Base-by-base conservation (phyloP, 345 rosid genomes). In the Xanthoceras sorbifolium region DNA sequence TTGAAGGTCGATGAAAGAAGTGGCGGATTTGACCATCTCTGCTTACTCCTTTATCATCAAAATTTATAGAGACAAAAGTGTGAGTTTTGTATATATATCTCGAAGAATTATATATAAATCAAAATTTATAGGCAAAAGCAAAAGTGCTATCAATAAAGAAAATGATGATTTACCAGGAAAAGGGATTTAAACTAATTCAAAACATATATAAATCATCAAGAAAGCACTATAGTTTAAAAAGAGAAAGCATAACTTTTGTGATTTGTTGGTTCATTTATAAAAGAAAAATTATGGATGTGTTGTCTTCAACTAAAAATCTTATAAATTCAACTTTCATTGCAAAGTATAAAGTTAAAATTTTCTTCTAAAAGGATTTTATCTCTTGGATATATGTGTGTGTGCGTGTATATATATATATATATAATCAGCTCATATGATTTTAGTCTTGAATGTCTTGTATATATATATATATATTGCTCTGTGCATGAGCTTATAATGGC, bases 1-100 rank as follows among this genome's bases (percentile, higher is more conserved):
- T 94, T 17, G 97, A 93, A 9, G 98, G 98, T 68, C 96, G 85
- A 71, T 94, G 98, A 76, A 94, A 94, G 81, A 93, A 94, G 75
- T 94, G 98, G 10, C 98, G 84, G 75, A 90, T 83, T 82, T 91
- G 98, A 7, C 98, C 98, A 70, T 91, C 98, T 64, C 80, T 89
- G 88, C 88, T 91, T 44, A 90, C 91, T 79, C 99, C 99, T 94
- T 77, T 79, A 74, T 62, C 44, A 62, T 66, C 6, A 54, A 59
- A 71, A 61, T 20, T 55, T 34, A 23, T 25, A 59, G 12, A 12
- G 12, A 12, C 29, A 71, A 69, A 66, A 31, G 32, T 31, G 50
- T 25, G 69, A n/a, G n/a, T n/a, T n/a, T 29, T 62, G 17, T 57
- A 36, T 36, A 34, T 34, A 34, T 34, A 8, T 28, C 14, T 44